Conservation (phyloP, 2,329 filamentous ascomycete species). For the Aspergillus neoniger region DNA sequence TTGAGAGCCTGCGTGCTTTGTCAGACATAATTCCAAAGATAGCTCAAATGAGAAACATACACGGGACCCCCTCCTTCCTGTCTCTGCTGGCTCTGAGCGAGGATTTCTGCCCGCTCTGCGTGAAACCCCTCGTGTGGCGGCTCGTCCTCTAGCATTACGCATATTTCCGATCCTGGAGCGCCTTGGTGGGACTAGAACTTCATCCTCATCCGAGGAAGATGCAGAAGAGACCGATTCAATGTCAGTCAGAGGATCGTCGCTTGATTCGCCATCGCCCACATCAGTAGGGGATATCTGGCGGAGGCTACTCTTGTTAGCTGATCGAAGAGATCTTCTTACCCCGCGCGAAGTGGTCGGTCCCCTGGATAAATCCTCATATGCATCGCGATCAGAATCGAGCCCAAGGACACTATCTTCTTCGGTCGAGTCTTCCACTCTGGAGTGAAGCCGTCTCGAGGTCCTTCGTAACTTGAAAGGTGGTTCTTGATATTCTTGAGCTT, state of each 20-base stretch:
- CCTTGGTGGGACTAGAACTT: constrained; percentile 11
- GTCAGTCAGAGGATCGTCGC: constrained; percentile 19
- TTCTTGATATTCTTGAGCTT: constrained; percentile 55
- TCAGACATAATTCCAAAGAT: constrained; percentile 31
- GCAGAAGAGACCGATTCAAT: constrained; percentile 13
- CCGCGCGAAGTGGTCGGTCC: constrained; percentile 20
- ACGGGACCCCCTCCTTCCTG: constrained; percentile 28
- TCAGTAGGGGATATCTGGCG: constrained; percentile 15
- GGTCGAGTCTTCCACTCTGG: constrained; percentile 28
- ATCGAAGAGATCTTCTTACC: constrained; percentile 15
- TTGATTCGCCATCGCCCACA: constrained; percentile 21
- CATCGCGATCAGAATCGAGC: constrained; percentile 13
- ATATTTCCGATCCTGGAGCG: not conserved
- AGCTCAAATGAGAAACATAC: constrained; percentile 30
- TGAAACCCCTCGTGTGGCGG: constrained; percentile 1
- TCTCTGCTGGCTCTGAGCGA: constrained; percentile 6
- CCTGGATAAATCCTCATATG: constrained; percentile 20
- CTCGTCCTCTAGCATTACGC: constrained; percentile 2
- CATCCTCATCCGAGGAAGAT: constrained; percentile 24
- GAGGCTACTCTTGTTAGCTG: constrained; percentile 13
- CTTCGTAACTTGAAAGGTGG: constrained; percentile 41
- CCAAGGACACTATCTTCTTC: constrained; percentile 19
- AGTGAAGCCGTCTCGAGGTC: constrained; percentile 18
- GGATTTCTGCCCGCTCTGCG: constrained; percentile 2
- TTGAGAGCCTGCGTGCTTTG: constrained; percentile 39